phyloP scores from a whole-genome alignment of 73 alveolate species.

The Blepharisma japonicum region DNA sequence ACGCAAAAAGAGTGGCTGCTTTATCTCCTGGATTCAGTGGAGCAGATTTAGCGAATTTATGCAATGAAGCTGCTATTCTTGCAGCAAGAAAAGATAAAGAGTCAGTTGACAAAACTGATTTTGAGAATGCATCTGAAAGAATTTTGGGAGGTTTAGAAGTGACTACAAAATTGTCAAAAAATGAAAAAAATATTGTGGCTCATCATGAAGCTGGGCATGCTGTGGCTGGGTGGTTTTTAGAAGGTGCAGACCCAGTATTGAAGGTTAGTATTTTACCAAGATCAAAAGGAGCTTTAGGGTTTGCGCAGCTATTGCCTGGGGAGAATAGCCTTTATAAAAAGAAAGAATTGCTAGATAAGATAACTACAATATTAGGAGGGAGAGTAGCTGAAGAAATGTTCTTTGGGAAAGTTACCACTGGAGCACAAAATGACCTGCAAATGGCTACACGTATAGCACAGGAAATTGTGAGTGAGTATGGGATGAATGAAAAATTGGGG shows the following conservation, averaged over 20 bases:
- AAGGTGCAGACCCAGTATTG: conserved; percentile 75
- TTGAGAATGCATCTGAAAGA: conserved; percentile 82
- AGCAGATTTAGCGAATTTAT: conserved; percentile 95
- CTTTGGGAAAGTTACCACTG: conserved; percentile 71
- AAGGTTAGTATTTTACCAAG: conserved; percentile 76
- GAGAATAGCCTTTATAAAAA: conserved; percentile 64
- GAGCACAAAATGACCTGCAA: conserved; percentile 78
- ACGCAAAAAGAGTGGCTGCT: conserved; percentile 85
- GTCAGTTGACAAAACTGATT: conserved; percentile 52
- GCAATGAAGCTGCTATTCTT: conserved; percentile 97
- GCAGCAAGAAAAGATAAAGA: conserved; percentile 89
- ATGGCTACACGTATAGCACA: conserved; percentile 65
- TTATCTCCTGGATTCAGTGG: conserved; percentile 97
- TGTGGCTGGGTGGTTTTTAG: conserved; percentile 82
- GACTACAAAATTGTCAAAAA: conserved; percentile 56
- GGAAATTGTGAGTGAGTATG: conserved; percentile 64
- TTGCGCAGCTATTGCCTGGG: conserved; percentile 77
- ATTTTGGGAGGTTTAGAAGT: conserved; percentile 78
- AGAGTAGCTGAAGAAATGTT: conserved; percentile 79
- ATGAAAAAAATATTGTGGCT: conserved; percentile 78
- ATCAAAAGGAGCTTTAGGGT: conserved; percentile 84
- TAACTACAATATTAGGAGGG: conserved; percentile 74
- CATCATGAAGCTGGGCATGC: conserved; percentile 97
- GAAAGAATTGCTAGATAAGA: conserved; percentile 67
- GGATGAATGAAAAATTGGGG: conserved; percentile 69